Base-by-base conservation (phyloP, 371 early-diverging fungal species). In the Saksenaea vasiformis region DNA sequence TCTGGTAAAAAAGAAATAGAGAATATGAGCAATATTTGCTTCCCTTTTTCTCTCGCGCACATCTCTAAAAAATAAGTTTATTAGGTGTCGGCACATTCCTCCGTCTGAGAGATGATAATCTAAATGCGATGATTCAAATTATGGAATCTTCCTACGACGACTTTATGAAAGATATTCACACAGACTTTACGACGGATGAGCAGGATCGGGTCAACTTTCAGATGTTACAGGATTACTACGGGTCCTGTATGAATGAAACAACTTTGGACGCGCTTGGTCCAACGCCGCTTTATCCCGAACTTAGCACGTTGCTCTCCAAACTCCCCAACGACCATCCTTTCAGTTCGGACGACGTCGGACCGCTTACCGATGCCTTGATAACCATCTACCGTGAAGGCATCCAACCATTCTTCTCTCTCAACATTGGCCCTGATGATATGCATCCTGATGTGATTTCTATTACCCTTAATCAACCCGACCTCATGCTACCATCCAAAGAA, bases 401-500 rank as follows among this genome's bases (percentile, higher is more conserved):
- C 47, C 35, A 67, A 17, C 62, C 76, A 7, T 61, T 86, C 9
- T 57, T 65, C 19, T 63, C 54, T 3, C 39, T 84, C 37, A 67
- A 54, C 3, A 73, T 84, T 3, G 73, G 66, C 11, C 56, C 74
- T 4, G 88, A 88, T 65, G 70, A 70, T 54, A 82, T 80, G 44
- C 55, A 83, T 26, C 86, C 85, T 7, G 60, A 68, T 17, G 39
- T 37, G 7, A 70, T 79, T 64, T 60, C 66, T 13, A 67, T 87
- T 31, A 58, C 58, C 9, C 55, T 88, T 14, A 56, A 47, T 5
- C 86, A 87, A 60, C 70, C 71, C 3, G 74, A 68, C 0, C 65
- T 84, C 13, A 71, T 72, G 1, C 61, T 85, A 27, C 87, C 87
- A 11, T 80, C 86, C n/a, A 87, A 84, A 54, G 83, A 85, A 39